Evolutionary conservation across 345 rosid genomes (phyloP), one percentile per base, ranked within the genome.

Genomic region (Pugionium dolabratum): DNA sequence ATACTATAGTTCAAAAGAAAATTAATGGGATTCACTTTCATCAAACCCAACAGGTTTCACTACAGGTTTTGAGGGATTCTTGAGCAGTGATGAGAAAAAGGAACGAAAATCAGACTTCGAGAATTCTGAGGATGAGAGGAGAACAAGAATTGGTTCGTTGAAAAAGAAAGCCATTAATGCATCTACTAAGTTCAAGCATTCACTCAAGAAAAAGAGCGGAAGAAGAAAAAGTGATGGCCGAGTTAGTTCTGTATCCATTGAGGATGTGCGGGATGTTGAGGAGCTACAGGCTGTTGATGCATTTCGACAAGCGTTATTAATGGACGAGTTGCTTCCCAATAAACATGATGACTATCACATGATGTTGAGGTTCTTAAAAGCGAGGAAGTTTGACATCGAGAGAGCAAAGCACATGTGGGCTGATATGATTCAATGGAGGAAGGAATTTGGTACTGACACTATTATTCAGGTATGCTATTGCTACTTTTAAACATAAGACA

Each of bases 391-490:
- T 54, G 99, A 94, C 37, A 65, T 84, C 43, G 99, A 90, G 33
- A 94, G 76, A 76, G 95, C 97, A 30, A 94, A 87, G 77, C 91
- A 84, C 51, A 94, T 94, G 99, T 94, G 99, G 99, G 83, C 97
- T 40, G 99, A 94, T 54, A 90, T 90, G 99, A 81, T 94, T 71
- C 89, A 83, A 2, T 90, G 97, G 99, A 88, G 99, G 73, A 85
- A 80, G 53, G 97, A 94, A 44, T 94, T 90, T 59, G 95, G 86
- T 36, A 79, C 82, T n/a, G 97, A 90, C 71, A 83, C 91, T 66
- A 82, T 94, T 36, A 66, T 83, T 76, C 85, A 94, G 89, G 98
- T 93, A 69, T 33, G 30, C 8, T 44, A 33, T 10, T 33, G 30
- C 8, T 44, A 33, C 11, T 25, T 70, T 4, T 62, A 8, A 36